Conservation (phyloP, 176 grass and related monocot genomes). For the Dendrocalamus sinicus region DNA sequence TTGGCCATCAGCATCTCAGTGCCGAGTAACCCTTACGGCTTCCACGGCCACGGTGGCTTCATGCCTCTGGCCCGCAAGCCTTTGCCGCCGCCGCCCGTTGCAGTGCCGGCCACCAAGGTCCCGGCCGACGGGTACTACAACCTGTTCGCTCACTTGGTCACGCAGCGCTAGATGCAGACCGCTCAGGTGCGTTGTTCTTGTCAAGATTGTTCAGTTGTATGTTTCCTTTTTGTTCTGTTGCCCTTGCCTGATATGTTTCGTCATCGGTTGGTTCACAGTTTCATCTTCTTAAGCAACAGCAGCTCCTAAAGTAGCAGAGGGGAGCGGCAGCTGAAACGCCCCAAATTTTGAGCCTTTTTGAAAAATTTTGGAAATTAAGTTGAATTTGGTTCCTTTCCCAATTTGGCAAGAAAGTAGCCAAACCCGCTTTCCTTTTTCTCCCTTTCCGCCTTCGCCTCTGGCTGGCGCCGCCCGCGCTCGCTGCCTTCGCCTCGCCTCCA, state of each 20-base stretch:
- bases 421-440: too few relatives aligned
- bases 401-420: too few relatives aligned
- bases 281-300: slow-evolving; percentile 76
- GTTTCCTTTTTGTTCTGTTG: not conserved
- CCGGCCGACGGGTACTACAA: slow-evolving; percentile 39
- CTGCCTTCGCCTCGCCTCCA: too few relatives aligned
- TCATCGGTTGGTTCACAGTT: slow-evolving; percentile 39
- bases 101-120: not conserved
- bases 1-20: slow-evolving; percentile 18
- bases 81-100: slow-evolving; percentile 26
- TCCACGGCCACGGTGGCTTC: slow-evolving; percentile 2
- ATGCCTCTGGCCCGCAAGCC: slow-evolving; percentile 17
- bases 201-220: not conserved
- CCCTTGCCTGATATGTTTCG: not conserved
- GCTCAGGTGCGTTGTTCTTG: slow-evolving; percentile 53
- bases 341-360: too few relatives aligned
- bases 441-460: too few relatives aligned
- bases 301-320: slow-evolving; percentile 68
- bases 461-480: too few relatives aligned
- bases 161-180: slow-evolving; percentile 69
- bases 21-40: not conserved
- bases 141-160: slow-evolving; percentile 45
- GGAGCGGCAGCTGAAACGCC: too few relatives aligned
- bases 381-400: too few relatives aligned
- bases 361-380: too few relatives aligned